phyloP scores from a whole-genome alignment of 2,329 filamentous ascomycete species.

The Tolypocladium sp. region DNA sequence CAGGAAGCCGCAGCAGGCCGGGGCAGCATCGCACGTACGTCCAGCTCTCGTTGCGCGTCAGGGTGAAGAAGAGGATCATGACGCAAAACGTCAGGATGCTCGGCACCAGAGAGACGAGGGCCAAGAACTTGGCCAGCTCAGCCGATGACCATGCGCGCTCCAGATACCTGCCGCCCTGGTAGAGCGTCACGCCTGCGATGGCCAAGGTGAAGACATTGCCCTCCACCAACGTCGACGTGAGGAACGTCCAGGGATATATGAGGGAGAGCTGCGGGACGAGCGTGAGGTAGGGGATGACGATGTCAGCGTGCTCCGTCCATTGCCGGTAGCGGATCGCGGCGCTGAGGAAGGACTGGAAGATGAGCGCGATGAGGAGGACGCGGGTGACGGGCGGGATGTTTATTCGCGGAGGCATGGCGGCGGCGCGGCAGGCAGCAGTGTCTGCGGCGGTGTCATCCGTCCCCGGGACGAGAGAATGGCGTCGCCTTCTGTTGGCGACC shows the following conservation, averaged over 20 bases:
- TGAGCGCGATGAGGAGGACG: constrained; percentile 63
- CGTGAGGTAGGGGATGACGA: constrained; percentile 77
- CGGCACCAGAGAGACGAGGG: constrained; percentile 68
- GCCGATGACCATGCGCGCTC: constrained; percentile 91
- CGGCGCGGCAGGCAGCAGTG: constrained; percentile 8
- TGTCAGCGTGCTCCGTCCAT: constrained; percentile 53
- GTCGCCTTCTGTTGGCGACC: background rate
- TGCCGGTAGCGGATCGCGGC: constrained; percentile 66
- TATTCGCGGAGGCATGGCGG: constrained; percentile 67
- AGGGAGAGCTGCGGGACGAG: constrained; percentile 77
- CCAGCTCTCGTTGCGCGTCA: constrained; percentile 58
- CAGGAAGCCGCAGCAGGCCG: background rate
- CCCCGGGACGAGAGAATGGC: background rate
- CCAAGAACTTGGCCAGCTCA: constrained; percentile 85
- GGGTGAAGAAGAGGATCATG: constrained; percentile 63
- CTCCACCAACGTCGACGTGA: constrained; percentile 82
- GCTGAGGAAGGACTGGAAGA: constrained; percentile 75
- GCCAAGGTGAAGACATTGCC: constrained; percentile 82
- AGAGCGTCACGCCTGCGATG: constrained; percentile 69
- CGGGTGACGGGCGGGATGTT: constrained; percentile 91
- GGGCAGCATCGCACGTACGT: constrained; percentile 44
- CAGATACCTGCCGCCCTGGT: constrained; percentile 88
- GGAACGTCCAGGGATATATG: constrained; percentile 86
- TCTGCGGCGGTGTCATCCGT: background rate
- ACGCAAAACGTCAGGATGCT: constrained; percentile 67